Conservation (phyloP, 2,329 filamentous ascomycete genomes). For the Fusarium palustre region DNA sequence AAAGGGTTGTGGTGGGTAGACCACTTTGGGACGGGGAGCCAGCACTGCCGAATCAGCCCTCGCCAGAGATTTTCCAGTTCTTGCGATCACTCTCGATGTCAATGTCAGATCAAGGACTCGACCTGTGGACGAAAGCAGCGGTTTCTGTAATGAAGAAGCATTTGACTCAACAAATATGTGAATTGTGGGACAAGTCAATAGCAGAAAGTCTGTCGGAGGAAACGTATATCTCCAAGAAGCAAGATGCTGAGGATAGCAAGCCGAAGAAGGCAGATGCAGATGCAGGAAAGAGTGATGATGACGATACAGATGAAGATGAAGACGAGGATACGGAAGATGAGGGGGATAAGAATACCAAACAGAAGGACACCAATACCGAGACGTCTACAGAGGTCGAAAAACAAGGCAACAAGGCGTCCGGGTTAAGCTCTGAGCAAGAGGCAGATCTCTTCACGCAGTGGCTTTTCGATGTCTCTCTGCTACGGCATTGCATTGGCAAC, state of each 20-base stretch:
- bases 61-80: conserved; percentile 78
- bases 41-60: conserved; percentile 81
- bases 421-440: conserved; percentile 44
- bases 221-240: conserved; percentile 20
- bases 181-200: conserved; percentile 61
- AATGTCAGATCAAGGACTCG: conserved; percentile 78
- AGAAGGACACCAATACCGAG: conserved; percentile 26
- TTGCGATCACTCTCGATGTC: conserved; percentile 71
- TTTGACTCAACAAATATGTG: conserved; percentile 63
- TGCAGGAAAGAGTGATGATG: not conserved
- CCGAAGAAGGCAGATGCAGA: not conserved
- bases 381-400: conserved; percentile 2
- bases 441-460: conserved; percentile 68
- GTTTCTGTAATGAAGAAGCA: conserved; percentile 71
- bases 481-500: conserved; percentile 60
- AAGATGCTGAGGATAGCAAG: conserved; percentile 1
- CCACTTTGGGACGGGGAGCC: conserved; percentile 85
- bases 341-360: conserved; percentile 1
- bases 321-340: conserved; percentile 31
- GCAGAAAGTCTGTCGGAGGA: conserved; percentile 41
- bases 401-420: not conserved
- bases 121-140: conserved; percentile 83
- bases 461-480: conserved; percentile 68
- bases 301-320: not conserved
- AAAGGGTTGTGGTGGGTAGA: conserved; percentile 67